Percentiles rank a stretch among this genome's conserved stretches.
Evolutionary conservation across 768 basidiomycete genomes (phyloP).

Genomic region (Tephrocybe rancida): DNA sequence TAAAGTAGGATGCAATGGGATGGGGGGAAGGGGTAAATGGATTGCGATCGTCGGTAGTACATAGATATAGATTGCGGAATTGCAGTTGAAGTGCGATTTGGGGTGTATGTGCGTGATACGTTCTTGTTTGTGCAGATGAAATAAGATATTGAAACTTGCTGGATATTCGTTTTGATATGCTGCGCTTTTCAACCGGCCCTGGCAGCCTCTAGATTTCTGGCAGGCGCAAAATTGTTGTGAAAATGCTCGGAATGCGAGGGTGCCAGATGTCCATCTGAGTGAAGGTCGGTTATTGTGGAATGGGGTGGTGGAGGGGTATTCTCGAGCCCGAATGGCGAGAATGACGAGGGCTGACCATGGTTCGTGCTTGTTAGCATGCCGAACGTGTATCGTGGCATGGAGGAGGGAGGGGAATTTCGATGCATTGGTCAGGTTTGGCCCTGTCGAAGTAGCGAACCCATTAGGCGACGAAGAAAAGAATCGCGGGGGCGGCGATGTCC

Average conservation of each 20-base stretch:
- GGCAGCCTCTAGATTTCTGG: conserved; percentile 47
- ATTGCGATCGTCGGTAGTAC: conserved; percentile 29
- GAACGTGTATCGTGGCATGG: conserved; percentile 38
- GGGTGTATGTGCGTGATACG: conserved; percentile 25
- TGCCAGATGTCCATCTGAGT: conserved; percentile 31
- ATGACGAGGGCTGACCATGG: conserved; percentile 24
- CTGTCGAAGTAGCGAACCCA: conserved; percentile 26
- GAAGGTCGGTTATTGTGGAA: conserved; percentile 40
- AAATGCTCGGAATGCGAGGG: conserved; percentile 37
- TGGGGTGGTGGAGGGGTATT: conserved; percentile 29
- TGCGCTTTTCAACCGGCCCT: conserved; percentile 40
- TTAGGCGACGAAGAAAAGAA: conserved; percentile 38
- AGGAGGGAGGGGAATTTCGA: conserved; percentile 30
- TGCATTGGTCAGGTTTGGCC: conserved; percentile 30
- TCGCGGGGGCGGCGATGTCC: conserved; percentile 48
- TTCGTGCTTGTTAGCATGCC: conserved; percentile 23
- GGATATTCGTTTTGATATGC: conserved; percentile 23
- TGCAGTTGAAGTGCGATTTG: conserved; percentile 25
- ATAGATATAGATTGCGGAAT: conserved; percentile 29
- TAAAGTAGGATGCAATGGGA: conserved; percentile 26
- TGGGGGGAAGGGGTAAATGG: conserved; percentile 19
- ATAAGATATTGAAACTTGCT: conserved; percentile 23
- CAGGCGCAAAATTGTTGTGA: conserved; percentile 33
- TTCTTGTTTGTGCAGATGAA: conserved; percentile 26
- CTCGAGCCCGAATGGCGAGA: conserved; percentile 40